Percentiles rank a stretch among this genome's conserved stretches.
Conservation (phyloP, 2,329 filamentous ascomycete genomes). For the Byssoonygena ceratinophila region DNA sequence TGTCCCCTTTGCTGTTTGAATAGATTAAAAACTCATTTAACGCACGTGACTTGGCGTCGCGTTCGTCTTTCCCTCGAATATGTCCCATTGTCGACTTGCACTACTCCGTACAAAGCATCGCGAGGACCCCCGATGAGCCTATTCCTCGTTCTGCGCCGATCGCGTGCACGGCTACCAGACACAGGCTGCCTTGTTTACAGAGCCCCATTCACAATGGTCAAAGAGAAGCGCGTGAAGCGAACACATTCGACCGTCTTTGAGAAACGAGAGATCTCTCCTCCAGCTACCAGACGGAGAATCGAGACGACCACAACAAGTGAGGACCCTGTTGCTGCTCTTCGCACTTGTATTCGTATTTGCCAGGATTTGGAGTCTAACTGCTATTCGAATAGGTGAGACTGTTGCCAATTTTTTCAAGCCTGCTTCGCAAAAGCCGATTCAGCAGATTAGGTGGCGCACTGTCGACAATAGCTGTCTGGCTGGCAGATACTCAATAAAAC, state of each 20-base stretch:
- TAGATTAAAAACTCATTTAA: neutral
- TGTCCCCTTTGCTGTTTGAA: too few relatives aligned
- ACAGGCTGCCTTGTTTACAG: neutral
- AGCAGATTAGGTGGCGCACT: slow-evolving; percentile 59
- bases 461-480: slow-evolving; percentile 62
- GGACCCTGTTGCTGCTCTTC: slow-evolving; percentile 11
- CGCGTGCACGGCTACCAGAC: neutral
- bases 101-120: neutral
- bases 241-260: neutral
- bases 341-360: neutral
- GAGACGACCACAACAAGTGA: slow-evolving; percentile 46
- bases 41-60: neutral
- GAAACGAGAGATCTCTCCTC: slow-evolving; percentile 46
- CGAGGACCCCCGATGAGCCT: neutral
- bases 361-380: neutral
- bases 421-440: slow-evolving; percentile 70
- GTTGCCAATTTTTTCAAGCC: slow-evolving; percentile 84
- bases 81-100: neutral
- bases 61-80: neutral
- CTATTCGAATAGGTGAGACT: slow-evolving; percentile 29
- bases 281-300: slow-evolving; percentile 43
- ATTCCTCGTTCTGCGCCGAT: neutral
- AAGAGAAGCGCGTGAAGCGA: slow-evolving; percentile 8
- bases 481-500: slow-evolving; percentile 52
- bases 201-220: neutral